Conservation (phyloP, 805 yeast genomes). For the Yamadazyma sp. region DNA sequence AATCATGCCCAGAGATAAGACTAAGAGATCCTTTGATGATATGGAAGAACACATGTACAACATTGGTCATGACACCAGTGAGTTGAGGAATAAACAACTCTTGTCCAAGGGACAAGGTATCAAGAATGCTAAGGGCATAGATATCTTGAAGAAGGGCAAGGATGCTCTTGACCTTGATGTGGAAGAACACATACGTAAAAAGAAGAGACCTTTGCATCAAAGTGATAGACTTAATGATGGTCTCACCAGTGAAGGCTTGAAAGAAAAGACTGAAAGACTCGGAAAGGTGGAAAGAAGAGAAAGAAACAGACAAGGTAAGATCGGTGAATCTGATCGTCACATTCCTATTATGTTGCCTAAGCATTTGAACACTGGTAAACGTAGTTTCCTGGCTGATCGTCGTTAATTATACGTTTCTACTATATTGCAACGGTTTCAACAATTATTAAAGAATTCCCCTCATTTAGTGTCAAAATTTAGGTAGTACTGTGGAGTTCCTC, state of each 20-base stretch:
- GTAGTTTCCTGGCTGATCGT: conserved; percentile 57
- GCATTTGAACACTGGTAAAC: conserved; percentile 94
- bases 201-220: conserved; percentile 55
- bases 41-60: conserved; percentile 89
- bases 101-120: conserved; percentile 13
- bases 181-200: conserved; percentile 43
- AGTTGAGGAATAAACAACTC: conserved; percentile 45
- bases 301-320: conserved; percentile 87
- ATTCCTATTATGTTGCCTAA: conserved; percentile 81
- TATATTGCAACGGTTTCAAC: background rate
- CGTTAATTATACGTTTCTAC: conserved; percentile 10
- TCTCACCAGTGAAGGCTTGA: conserved; percentile 73
- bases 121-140: conserved; percentile 58
- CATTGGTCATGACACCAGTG: conserved; percentile 82
- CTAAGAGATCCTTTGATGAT: conserved; percentile 68
- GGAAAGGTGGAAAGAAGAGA: conserved; percentile 89
- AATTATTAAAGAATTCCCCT: too few relatives aligned
- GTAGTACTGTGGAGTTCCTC: conserved; percentile 4
- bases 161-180: conserved; percentile 27
- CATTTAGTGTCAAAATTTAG: too few relatives aligned
- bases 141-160: conserved; percentile 64
- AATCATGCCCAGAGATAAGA: conserved; percentile 86
- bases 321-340: conserved; percentile 96
- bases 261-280: conserved; percentile 83
- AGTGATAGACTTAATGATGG: conserved; percentile 85